A percentile compares a stretch with the other conserved stretches of the same genome.
These are phyloP conservation scores for Diaporthe australafricana DNA, from an alignment of 2,329 filamentous ascomycete species.

Conservation along the genomic window DNA sequence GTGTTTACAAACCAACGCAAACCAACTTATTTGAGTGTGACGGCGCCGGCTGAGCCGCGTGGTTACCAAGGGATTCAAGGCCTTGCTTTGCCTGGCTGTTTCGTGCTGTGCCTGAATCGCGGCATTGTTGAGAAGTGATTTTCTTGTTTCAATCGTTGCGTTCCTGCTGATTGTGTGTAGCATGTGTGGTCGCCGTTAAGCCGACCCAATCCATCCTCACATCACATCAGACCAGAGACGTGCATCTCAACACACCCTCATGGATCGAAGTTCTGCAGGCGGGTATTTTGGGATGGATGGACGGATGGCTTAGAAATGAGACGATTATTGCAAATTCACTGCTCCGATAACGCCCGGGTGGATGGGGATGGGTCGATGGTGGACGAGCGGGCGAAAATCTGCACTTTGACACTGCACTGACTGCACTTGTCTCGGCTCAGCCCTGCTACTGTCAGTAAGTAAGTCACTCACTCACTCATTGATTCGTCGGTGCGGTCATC, in stretches of 20 bases:
- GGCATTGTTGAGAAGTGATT: not conserved
- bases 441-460: not conserved
- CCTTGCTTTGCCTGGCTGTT: not conserved
- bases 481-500: not conserved
- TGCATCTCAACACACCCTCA: not conserved
- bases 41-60: constrained; percentile 2
- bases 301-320: not conserved
- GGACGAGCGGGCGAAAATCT: constrained; percentile 10
- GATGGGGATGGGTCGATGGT: constrained; percentile 5
- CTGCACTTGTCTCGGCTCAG: not conserved
- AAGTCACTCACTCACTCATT: not conserved
- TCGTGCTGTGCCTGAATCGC: not conserved
- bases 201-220: constrained; percentile 31
- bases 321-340: constrained; percentile 4
- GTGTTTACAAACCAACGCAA: constrained; percentile 6
- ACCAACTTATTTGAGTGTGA: not conserved
- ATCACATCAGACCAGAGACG: not conserved
- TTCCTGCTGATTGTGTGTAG: constrained; percentile 6
- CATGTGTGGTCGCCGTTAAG: constrained; percentile 29
- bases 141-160: constrained; percentile 8
- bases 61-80: not conserved
- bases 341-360: constrained; percentile 27
- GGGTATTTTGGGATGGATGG: constrained; percentile 14
- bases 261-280: not conserved
- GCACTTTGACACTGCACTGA: not conserved